phyloP scores from a whole-genome alignment of 495 filamentous ascomycete species.

The Hypoxylon rickii region DNA sequence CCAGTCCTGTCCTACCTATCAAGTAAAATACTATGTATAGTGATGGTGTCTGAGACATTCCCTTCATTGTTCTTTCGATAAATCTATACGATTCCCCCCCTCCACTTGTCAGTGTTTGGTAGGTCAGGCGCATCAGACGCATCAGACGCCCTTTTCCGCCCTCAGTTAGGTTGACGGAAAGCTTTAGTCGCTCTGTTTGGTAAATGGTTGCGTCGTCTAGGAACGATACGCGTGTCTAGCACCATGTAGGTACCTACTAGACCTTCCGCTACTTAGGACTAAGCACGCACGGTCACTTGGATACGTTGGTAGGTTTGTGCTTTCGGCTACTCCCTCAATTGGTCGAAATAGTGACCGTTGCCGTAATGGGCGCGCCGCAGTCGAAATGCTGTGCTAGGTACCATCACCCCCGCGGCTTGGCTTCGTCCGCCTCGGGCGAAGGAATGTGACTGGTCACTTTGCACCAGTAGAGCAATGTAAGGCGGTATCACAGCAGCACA shows the following conservation, averaged over 20 bases:
- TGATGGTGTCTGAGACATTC: too few species aligned
- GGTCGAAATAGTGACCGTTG: conserved; percentile 1
- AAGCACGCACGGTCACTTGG: too few species aligned
- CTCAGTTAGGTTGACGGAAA: too few species aligned
- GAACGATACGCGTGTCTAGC: background rate
- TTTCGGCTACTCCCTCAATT: conserved; percentile 5
- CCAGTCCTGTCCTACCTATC: background rate
- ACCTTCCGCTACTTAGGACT: too few species aligned
- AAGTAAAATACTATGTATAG: background rate
- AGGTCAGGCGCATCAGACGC: too few species aligned
- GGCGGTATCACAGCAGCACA: background rate
- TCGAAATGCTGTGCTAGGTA: too few species aligned
- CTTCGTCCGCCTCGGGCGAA: conserved; percentile 1
- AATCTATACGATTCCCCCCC: too few species aligned
- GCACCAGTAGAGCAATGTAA: conserved; percentile 3
- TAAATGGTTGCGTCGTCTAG: too few species aligned
- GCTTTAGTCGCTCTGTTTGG: too few species aligned
- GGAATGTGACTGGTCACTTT: conserved; percentile 21
- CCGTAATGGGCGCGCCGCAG: background rate
- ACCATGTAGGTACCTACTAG: background rate
- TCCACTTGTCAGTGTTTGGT: too few species aligned
- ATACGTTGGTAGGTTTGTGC: background rate
- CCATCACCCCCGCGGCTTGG: conserved; percentile 7
- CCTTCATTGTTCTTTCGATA: too few species aligned
- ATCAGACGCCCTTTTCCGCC: too few species aligned